phyloP scores from a whole-genome alignment of 176 grass and related monocot genomes.

The Cenchrus fungigraminus region DNA sequence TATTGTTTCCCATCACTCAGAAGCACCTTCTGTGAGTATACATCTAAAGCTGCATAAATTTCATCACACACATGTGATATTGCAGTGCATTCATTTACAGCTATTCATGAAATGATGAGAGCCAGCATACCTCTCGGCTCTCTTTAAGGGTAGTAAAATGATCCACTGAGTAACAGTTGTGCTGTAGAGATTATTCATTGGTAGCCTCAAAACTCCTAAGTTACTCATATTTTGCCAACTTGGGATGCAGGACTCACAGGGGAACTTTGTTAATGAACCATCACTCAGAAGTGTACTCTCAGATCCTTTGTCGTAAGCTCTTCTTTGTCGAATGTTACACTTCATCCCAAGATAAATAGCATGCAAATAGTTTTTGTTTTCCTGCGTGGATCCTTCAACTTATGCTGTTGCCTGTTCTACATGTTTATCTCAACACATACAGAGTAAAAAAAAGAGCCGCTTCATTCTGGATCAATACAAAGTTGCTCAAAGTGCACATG shows the following conservation, averaged over 20 bases:
- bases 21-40: slow-evolving; percentile 68
- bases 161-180: background rate
- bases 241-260: slow-evolving; percentile 61
- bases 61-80: background rate
- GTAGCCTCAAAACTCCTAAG: background rate
- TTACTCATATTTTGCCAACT: slow-evolving; percentile 30
- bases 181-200: background rate
- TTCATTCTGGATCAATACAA: background rate
- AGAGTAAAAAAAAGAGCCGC: background rate
- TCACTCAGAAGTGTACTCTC: slow-evolving; percentile 85
- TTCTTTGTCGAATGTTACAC: slow-evolving; percentile 19
- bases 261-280: slow-evolving; percentile 55
- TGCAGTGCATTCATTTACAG: slow-evolving; percentile 7
- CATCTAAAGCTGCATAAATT: slow-evolving; percentile 25
- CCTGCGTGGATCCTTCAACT: background rate
- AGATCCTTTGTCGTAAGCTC: slow-evolving; percentile 81
- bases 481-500: background rate
- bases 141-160: background rate
- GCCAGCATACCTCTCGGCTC: background rate
- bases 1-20: slow-evolving; percentile 50
- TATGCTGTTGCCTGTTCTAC: background rate
- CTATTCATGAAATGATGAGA: slow-evolving; percentile 21
- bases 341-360: slow-evolving; percentile 4
- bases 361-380: background rate
- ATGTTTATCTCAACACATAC: slow-evolving; percentile 10